These are phyloP conservation scores for Fusarium sambucinum DNA, from an alignment of 2,329 filamentous ascomycete species.

Conservation along the genomic window DNA sequence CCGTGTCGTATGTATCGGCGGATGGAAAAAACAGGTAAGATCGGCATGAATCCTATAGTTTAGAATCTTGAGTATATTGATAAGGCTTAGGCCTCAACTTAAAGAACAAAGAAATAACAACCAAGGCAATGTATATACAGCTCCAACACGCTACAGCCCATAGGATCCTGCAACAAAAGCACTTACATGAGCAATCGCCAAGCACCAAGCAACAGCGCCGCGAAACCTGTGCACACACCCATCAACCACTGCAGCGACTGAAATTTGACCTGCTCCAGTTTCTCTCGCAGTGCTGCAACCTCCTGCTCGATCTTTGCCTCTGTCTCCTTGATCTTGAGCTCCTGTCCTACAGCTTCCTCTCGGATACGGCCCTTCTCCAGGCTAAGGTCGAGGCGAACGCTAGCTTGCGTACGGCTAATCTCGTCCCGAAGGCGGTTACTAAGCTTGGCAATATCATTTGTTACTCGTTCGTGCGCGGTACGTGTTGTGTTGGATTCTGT, in stretches of 20 bases:
- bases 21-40: too few relatives aligned
- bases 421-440: conserved; percentile 91
- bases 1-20: too few relatives aligned
- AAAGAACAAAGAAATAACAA: too few relatives aligned
- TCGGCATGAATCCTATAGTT: too few relatives aligned
- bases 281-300: conserved; percentile 88
- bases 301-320: conserved; percentile 99
- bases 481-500: conserved; percentile 91
- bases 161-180: neutral
- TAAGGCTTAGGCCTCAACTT: too few relatives aligned
- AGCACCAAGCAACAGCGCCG: conserved; percentile 75
- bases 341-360: conserved; percentile 95
- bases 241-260: conserved; percentile 98
- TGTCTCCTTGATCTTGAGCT: conserved; percentile 98
- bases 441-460: conserved; percentile 94
- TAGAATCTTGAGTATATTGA: too few relatives aligned
- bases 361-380: conserved; percentile 96
- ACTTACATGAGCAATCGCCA: conserved; percentile 75
- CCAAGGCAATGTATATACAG: too few relatives aligned
- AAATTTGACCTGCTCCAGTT: conserved; percentile 97
- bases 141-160: too few relatives aligned
- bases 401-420: conserved; percentile 92
- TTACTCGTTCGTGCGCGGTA: conserved; percentile 89
- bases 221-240: conserved; percentile 79
- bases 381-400: conserved; percentile 91